Conservation (phyloP, 805 yeast species). For the Kodamaea laetipori region DNA sequence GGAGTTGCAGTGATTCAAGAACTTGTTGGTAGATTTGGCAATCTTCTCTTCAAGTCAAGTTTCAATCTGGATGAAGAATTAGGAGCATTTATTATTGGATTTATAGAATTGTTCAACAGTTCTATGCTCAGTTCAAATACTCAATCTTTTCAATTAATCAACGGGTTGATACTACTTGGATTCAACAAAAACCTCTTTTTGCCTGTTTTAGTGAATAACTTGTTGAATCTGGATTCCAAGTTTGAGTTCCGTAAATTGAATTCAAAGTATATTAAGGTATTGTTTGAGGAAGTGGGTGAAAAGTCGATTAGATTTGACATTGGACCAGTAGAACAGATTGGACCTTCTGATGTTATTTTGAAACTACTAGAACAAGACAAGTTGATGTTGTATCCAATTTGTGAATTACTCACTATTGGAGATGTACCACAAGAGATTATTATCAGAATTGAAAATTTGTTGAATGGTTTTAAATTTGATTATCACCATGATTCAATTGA, state of each 20-base stretch:
- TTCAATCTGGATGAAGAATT: conserved; percentile 12
- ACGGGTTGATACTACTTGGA: conserved; percentile 26
- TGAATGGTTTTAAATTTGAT: conserved; percentile 24
- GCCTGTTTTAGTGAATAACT: conserved; percentile 32
- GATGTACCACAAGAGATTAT: background rate
- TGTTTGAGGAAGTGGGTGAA: background rate
- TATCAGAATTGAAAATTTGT: background rate
- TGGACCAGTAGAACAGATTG: too few species aligned
- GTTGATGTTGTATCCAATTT: conserved; percentile 11
- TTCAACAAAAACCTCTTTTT: conserved; percentile 29
- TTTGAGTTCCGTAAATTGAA: conserved; percentile 46
- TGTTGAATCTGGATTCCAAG: conserved; percentile 34
- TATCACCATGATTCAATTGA: conserved; percentile 33
- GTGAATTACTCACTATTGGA: conserved; percentile 9
- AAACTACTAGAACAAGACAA: background rate
- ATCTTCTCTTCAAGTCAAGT: conserved; percentile 29
- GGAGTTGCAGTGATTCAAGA: conserved; percentile 89
- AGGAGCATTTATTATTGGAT: conserved; percentile 43
- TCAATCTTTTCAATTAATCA: conserved; percentile 20
- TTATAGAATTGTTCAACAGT: conserved; percentile 63
- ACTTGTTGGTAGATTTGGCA: conserved; percentile 73
- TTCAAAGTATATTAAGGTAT: conserved; percentile 33
- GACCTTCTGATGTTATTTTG: too few species aligned
- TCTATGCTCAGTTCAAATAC: conserved; percentile 28
- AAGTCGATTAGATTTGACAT: too few species aligned